These are phyloP conservation scores for Saccharomycopsis capsularis DNA, from an alignment of 805 yeast genomes.

Conservation along the genomic window DNA sequence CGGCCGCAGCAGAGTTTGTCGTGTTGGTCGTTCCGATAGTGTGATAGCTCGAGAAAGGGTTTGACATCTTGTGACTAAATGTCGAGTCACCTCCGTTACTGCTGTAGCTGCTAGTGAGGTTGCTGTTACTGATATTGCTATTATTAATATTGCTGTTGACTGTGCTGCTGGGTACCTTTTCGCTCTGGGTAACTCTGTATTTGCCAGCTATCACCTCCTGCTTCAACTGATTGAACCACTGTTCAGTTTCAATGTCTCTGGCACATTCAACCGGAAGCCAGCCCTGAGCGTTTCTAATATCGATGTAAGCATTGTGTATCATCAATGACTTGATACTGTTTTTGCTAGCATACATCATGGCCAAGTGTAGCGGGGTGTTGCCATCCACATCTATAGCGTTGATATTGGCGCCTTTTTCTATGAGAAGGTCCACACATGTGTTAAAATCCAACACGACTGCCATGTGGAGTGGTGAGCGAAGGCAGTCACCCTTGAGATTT, in stretches of 20 bases:
- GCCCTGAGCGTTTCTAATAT: slow-evolving; percentile 47
- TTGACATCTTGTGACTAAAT: too few species aligned
- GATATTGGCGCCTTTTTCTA: slow-evolving; percentile 73
- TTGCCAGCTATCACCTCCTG: slow-evolving; percentile 18
- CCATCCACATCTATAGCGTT: slow-evolving; percentile 66
- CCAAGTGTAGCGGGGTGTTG: slow-evolving; percentile 79
- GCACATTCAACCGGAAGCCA: slow-evolving; percentile 62
- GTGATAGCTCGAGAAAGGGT: neutral
- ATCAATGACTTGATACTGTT: slow-evolving; percentile 50
- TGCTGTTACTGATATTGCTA: too few species aligned
- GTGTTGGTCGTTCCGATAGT: too few species aligned
- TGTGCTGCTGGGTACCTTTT: slow-evolving; percentile 2
- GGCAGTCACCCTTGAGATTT: slow-evolving; percentile 40
- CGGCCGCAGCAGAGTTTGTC: neutral
- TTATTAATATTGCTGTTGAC: neutral
- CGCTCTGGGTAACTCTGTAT: slow-evolving; percentile 10
- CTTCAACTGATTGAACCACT: slow-evolving; percentile 32
- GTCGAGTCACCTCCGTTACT: too few species aligned
- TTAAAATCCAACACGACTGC: slow-evolving; percentile 55
- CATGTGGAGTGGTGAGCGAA: slow-evolving; percentile 62
- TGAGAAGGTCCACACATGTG: slow-evolving; percentile 55
- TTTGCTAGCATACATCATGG: slow-evolving; percentile 61
- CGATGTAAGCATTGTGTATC: slow-evolving; percentile 42
- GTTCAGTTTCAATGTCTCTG: slow-evolving; percentile 44
- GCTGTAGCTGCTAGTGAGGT: too few species aligned